A percentile compares a stretch with the other conserved stretches of the same genome.
Conservation (phyloP, 2,329 filamentous ascomycete genomes). For the Venturiaceae sp. region DNA sequence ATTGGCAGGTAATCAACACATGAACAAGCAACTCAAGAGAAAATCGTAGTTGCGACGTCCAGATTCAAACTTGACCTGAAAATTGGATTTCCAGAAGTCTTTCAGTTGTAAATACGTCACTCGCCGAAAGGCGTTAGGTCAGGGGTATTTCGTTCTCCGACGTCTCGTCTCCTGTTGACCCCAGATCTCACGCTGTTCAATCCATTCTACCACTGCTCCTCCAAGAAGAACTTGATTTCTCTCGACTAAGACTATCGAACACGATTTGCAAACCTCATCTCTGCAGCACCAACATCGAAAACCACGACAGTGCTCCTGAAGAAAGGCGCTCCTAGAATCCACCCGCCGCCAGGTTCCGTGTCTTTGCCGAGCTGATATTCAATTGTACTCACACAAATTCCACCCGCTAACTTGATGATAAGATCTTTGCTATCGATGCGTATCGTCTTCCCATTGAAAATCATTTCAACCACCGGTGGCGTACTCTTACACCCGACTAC, state of each 20-base stretch:
- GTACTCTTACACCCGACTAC: not conserved
- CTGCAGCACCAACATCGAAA: constrained; percentile 37
- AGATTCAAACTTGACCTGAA: no score
- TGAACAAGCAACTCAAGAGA: no score
- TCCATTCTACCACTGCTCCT: no score
- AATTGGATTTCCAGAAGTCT: no score
- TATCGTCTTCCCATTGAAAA: not conserved
- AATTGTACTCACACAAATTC: not conserved
- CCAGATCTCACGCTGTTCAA: no score
- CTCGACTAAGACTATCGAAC: not conserved
- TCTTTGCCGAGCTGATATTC: not conserved
- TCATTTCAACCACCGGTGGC: constrained; percentile 4
- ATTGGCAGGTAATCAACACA: no score
- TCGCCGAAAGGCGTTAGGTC: no score
- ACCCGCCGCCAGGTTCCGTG: constrained; percentile 14
- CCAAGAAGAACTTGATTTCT: no score
- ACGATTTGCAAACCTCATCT: constrained; percentile 30
- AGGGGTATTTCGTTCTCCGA: no score
- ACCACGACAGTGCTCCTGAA: constrained; percentile 42
- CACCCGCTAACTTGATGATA: not conserved
- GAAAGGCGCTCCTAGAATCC: constrained; percentile 41
- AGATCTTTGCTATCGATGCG: constrained; percentile 2
- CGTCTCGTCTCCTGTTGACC: no score
- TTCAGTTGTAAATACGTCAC: no score
- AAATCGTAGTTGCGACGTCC: no score